These are phyloP conservation scores for Amanita jacksonii DNA, from an alignment of 768 basidiomycete species.

Conservation along the genomic window DNA sequence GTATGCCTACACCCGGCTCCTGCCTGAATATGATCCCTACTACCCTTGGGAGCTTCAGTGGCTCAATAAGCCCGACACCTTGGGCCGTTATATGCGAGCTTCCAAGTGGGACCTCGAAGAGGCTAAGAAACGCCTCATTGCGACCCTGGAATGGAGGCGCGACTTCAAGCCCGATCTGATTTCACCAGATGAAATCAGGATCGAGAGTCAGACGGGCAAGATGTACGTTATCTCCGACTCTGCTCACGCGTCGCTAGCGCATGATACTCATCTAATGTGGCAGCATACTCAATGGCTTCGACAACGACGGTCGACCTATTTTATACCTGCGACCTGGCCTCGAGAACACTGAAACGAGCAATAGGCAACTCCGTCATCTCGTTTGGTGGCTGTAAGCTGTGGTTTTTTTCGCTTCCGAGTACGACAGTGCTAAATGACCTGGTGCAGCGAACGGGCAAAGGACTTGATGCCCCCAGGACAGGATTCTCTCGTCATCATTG, in stretches of 20 bases:
- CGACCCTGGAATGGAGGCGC: slow-evolving; percentile 76
- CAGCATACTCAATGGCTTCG: slow-evolving; percentile 79
- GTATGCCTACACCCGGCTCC: slow-evolving; percentile 57
- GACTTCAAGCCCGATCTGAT: slow-evolving; percentile 83
- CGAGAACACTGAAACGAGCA: slow-evolving; percentile 73
- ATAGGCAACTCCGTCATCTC: slow-evolving; percentile 75
- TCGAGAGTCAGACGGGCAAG: slow-evolving; percentile 81
- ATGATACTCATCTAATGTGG: background rate
- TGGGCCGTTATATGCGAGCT: slow-evolving; percentile 74
- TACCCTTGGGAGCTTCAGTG: slow-evolving; percentile 71
- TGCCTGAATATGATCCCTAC: slow-evolving; percentile 65
- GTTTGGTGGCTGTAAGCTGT: slow-evolving; percentile 71
- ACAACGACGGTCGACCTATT: slow-evolving; percentile 79
- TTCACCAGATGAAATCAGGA: slow-evolving; percentile 66
- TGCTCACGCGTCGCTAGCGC: background rate
- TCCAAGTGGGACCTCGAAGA: slow-evolving; percentile 77
- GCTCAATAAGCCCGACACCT: slow-evolving; percentile 57
- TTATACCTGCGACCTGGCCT: slow-evolving; percentile 83
- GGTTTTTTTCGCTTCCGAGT: slow-evolving; percentile 12
- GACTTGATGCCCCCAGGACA: slow-evolving; percentile 83
- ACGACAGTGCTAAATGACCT: background rate
- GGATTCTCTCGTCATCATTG: slow-evolving; percentile 73
- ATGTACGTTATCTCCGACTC: slow-evolving; percentile 43
- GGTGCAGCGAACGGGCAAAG: slow-evolving; percentile 71
- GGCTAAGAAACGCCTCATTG: slow-evolving; percentile 68